Evolutionary conservation across 495 filamentous ascomycete genomes (phyloP), one percentile per base, ranked within the genome.

Genomic region (Chaetomium cochliodes): DNA sequence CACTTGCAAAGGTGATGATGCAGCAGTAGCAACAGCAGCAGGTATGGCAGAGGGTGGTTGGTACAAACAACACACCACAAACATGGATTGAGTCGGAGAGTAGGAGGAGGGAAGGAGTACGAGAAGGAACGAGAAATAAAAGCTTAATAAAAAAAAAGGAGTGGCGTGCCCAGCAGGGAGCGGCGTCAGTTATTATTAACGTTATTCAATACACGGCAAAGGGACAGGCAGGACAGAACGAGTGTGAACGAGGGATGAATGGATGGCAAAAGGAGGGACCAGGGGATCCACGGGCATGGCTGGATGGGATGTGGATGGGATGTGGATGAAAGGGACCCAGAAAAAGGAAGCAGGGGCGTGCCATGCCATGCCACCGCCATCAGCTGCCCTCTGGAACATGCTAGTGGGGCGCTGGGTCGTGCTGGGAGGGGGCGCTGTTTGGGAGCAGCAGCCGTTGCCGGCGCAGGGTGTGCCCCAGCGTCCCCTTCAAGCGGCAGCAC

Each of bases 191-290:
- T 53, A 65, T 44, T 60, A 54, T 54, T 64, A 37, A 54, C 46
- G 60, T 44, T 60, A 54, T 54, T 64, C 47, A 54, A 46, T 58
- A 59, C 33, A 55, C 56, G 15, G 50, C n/a, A 37, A 9, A 41
- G 33, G 33, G 33, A 30, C 28, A 16, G 51, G 25, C 23, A 26
- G 55, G 28, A 30, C 6, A 54, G 46, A 33, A 25, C 6, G 55
- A 60, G 30, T 2, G 18, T n/a, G 53, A 60, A 60, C 26, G 53
- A 65, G 56, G 51, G 64, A 50, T 28, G 59, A 42, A 65, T 62
- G 25, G n/a, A 50, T 50, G 25, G n/a, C 18, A 63, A 28, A 44
- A 49, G 23, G 58, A 60, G 41, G 47, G 46, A 20, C 46, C 46
- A 50, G 46, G 46, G 23, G n/a, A n/a, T n/a, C n/a, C n/a, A n/a